These are phyloP conservation scores for Dioszegia crocea DNA, from an alignment of 768 basidiomycete genomes.

Conservation along the genomic window DNA sequence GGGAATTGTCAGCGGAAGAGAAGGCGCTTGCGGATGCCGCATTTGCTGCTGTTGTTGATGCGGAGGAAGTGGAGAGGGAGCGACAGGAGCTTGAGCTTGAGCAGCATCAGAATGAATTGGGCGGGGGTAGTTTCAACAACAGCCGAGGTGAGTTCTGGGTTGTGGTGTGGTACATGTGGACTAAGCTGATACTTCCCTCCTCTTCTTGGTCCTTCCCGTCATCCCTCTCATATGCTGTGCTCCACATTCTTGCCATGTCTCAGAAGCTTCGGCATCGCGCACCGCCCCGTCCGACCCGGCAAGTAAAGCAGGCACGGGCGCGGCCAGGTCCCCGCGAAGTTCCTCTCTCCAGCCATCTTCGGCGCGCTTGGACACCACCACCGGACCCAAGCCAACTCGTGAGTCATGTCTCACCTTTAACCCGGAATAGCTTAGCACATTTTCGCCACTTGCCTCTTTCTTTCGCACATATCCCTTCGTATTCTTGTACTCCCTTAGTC, in stretches of 20 bases:
- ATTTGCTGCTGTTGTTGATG: background rate
- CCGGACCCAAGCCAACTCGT: constrained; percentile 1
- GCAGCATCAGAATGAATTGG: background rate
- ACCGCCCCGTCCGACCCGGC: background rate
- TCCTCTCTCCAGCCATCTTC: background rate
- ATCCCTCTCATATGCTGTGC: background rate
- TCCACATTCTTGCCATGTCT: background rate
- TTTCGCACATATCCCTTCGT: background rate
- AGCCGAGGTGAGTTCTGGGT: constrained; percentile 11
- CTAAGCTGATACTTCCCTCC: no score
- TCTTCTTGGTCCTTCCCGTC: background rate
- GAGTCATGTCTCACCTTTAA: background rate
- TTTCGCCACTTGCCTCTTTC: background rate
- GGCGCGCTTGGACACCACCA: background rate
- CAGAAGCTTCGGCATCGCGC: constrained; percentile 3
- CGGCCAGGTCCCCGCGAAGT: background rate
- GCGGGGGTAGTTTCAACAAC: background rate
- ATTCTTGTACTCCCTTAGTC: background rate
- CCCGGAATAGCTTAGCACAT: no score
- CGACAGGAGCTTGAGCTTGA: background rate
- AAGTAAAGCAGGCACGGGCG: no score
- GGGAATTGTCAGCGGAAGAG: background rate
- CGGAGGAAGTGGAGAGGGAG: background rate
- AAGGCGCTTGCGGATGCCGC: background rate
- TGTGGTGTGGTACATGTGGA: no score